Base-by-base conservation (phyloP, 306 rosid genomes). In the Crataegus laevigata region DNA sequence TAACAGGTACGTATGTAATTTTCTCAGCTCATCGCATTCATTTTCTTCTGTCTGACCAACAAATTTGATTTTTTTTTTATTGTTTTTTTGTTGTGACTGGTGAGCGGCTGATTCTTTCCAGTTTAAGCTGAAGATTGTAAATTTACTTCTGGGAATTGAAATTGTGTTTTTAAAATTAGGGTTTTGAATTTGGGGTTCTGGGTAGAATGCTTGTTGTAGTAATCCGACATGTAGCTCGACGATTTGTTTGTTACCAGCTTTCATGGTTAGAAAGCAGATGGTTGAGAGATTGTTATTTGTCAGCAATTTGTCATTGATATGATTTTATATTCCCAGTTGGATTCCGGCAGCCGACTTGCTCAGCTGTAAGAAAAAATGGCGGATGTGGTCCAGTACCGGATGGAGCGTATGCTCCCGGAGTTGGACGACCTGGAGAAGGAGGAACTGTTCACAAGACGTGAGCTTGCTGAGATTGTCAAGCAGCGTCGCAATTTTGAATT, bases 401-500 rank as follows among this genome's bases (percentile, higher is more conserved):
- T 88, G 66, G 91, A 88, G 86, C 84, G 87, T 12, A 88, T 88
- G 91, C 77, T 80, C 63, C 66, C 69, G 55, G 91, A 88, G 86
- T 84, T 88, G 79, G 86, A 88, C 1, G 91, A 88, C 69, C 85
- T 88, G 51, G 88, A 88, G 69, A 73, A 58, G 22, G 89, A 86
- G 18, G 84, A 84, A 17, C 72, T 85, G 34, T 88, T 88, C 80
- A 66, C 86, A 4, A 86, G 80, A 69, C 77, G 69, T 4, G 89
- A 88, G 81, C 82, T 88, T 18, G 80, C 84, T 22, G 89, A 88
- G 85, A 81, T 88, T 5, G 89, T 85, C 21, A 88, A 85, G 83
- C 89, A 81, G 75, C 89, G 91, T 13, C 82, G 84, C 66, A 88
- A 88, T 85, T 83, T 81, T 72, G 91, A 88, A 82, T 88, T 83